Evolutionary conservation across 805 yeast species (phyloP).

Genomic region (Danielia oregonensis): DNA sequence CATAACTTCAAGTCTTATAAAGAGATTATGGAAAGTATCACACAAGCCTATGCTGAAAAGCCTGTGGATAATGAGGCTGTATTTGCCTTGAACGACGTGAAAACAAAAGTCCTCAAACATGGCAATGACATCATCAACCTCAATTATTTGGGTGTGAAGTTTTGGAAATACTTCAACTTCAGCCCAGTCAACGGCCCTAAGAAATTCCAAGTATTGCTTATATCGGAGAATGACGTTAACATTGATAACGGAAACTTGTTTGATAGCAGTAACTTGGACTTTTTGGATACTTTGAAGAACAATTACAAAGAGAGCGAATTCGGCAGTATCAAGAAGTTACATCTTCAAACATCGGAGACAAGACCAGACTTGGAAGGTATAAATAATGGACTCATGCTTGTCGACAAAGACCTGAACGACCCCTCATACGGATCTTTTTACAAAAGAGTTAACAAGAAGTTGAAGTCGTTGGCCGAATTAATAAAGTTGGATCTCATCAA

Average conservation of each 20-base stretch:
- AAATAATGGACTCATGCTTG: conserved; percentile 24
- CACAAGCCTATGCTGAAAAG: conserved; percentile 8
- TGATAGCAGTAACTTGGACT: conserved; percentile 27
- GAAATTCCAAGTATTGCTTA: conserved; percentile 48
- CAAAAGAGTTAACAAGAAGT: conserved; percentile 25
- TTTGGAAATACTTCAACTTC: conserved; percentile 58
- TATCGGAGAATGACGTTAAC: conserved; percentile 28
- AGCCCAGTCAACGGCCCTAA: conserved; percentile 51
- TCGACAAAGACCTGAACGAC: conserved; percentile 18
- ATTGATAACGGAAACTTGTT: conserved; percentile 14
- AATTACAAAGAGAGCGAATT: conserved; percentile 47
- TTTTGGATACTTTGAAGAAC: conserved; percentile 39
- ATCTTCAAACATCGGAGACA: conserved; percentile 24
- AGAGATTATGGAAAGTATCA: conserved; percentile 11
- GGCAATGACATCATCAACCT: conserved; percentile 41
- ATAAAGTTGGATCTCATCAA: conserved; percentile 38
- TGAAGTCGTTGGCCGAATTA: conserved; percentile 32
- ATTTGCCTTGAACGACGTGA: conserved; percentile 23
- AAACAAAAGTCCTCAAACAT: conserved; percentile 31
- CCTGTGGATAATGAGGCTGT: conserved; percentile 16
- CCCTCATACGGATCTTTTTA: conserved; percentile 26
- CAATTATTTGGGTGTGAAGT: conserved; percentile 40
- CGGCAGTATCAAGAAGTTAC: conserved; percentile 40
- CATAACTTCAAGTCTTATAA: conserved; percentile 21
- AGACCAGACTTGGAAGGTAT: conserved; percentile 28